Percentiles rank a stretch among this genome's conserved stretches.
Conservation (phyloP, 78 protist genomes). For the Bigelowiella natans region DNA sequence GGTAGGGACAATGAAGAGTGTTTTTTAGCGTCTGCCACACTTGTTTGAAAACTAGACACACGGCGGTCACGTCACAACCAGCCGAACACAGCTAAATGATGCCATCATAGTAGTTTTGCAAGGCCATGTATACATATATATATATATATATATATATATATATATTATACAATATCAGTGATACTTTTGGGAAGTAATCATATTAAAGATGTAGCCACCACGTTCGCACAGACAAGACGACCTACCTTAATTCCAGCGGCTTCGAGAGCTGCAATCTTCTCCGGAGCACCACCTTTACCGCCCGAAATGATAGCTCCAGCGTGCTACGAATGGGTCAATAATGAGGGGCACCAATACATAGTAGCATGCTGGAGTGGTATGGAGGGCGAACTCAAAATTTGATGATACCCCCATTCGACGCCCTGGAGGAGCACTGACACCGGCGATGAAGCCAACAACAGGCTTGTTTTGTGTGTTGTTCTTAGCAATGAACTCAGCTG, state of each 20-base stretch:
- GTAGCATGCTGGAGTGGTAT: not conserved
- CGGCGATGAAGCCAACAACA: slow-evolving; percentile 87
- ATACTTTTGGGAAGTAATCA: too few relatives aligned
- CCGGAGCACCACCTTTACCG: slow-evolving; percentile 90
- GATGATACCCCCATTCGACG: slow-evolving; percentile 97
- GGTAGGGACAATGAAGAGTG: too few relatives aligned
- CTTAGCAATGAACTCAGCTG: slow-evolving; percentile 69
- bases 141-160: not conserved
- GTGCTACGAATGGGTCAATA: not conserved
- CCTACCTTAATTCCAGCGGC: too few relatives aligned
- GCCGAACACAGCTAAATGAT: too few relatives aligned
- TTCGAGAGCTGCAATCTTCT: slow-evolving; percentile 60
- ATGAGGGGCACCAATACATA: not conserved
- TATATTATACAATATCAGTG: too few relatives aligned
- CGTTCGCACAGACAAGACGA: too few relatives aligned
- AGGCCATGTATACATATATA: not conserved
- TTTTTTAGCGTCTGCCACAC: too few relatives aligned
- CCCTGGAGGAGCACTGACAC: slow-evolving; percentile 94
- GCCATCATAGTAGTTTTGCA: too few relatives aligned
- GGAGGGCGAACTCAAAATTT: not conserved
- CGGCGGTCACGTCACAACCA: too few relatives aligned
- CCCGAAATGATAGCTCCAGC: slow-evolving; percentile 96
- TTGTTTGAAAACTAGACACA: too few relatives aligned
- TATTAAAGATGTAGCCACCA: too few relatives aligned
- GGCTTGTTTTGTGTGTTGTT: slow-evolving; percentile 61